These are phyloP conservation scores for Pezizomycotina sp. DNA, from an alignment of 2,329 filamentous ascomycete species.

Conservation along the genomic window DNA sequence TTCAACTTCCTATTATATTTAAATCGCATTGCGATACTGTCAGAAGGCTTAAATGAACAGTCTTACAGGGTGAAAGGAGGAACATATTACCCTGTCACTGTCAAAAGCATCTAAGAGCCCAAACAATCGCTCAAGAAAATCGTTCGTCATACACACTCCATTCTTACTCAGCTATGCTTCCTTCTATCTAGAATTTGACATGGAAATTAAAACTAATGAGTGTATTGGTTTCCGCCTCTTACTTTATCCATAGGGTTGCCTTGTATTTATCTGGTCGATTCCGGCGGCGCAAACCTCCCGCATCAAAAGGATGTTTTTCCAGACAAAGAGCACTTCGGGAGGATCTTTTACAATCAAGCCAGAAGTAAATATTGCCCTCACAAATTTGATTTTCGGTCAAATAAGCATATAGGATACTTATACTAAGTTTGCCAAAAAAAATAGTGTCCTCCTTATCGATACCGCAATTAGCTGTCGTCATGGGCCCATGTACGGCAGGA, in stretches of 20 bases:
- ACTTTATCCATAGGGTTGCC: slow-evolving; percentile 33
- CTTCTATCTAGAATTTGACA: background rate
- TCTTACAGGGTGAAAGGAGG: slow-evolving; percentile 60
- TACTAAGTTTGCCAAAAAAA: background rate
- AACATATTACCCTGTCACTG: slow-evolving; percentile 91
- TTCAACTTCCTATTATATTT: background rate
- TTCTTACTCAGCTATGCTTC: background rate
- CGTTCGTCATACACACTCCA: slow-evolving; percentile 36
- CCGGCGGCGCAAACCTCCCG: slow-evolving; percentile 83
- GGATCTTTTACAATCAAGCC: slow-evolving; percentile 97
- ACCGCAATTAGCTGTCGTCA: slow-evolving; percentile 85
- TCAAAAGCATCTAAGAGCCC: slow-evolving; percentile 94
- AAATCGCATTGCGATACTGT: background rate
- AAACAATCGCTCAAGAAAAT: slow-evolving; percentile 81
- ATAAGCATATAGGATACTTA: background rate
- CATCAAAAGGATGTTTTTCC: slow-evolving; percentile 94
- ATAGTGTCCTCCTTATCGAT: slow-evolving; percentile 66
- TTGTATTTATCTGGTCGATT: slow-evolving; percentile 93
- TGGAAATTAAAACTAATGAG: background rate
- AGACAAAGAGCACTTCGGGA: slow-evolving; percentile 83
- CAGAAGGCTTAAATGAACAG: background rate
- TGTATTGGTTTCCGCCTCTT: background rate
- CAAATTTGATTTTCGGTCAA: background rate
- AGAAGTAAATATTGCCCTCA: slow-evolving; percentile 34
- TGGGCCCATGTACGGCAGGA: slow-evolving; percentile 81